Evolutionary conservation across 805 yeast species (phyloP).

Genomic region (Yarrowia yakushimensis): DNA sequence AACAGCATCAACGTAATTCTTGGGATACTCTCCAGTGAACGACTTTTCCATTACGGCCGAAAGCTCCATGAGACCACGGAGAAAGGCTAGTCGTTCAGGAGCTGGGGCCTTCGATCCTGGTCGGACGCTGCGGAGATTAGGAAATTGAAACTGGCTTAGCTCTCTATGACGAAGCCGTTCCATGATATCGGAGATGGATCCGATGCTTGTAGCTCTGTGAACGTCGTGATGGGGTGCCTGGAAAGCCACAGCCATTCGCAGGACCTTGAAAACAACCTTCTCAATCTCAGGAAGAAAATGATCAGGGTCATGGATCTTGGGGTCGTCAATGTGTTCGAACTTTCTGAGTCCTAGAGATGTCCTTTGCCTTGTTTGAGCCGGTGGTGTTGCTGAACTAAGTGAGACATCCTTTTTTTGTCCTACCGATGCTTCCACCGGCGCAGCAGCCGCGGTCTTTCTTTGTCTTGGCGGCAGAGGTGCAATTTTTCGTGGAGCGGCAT

Average conservation of each 20-base stretch:
- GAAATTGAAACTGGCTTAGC: neutral
- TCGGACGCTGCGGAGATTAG: neutral
- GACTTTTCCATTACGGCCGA: slow-evolving; percentile 2
- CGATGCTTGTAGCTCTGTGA: neutral
- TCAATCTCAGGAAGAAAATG: neutral
- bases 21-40: neutral
- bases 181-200: neutral
- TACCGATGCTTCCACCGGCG: neutral
- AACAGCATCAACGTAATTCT: slow-evolving; percentile 2
- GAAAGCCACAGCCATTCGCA: slow-evolving; percentile 10
- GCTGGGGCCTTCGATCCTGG: neutral
- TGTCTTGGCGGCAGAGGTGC: neutral
- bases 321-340: neutral
- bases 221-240: neutral
- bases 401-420: neutral
- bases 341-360: neutral
- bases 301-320: neutral
- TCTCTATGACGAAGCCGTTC: neutral
- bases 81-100: neutral
- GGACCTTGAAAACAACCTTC: slow-evolving; percentile 9
- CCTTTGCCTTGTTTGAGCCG: neutral
- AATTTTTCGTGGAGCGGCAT: neutral
- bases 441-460: neutral
- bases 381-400: neutral
- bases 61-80: slow-evolving; percentile 3